Evolutionary conservation across 805 yeast species (phyloP), one percentile per base, ranked within the genome.

Genomic region (Millerozyma miso): DNA sequence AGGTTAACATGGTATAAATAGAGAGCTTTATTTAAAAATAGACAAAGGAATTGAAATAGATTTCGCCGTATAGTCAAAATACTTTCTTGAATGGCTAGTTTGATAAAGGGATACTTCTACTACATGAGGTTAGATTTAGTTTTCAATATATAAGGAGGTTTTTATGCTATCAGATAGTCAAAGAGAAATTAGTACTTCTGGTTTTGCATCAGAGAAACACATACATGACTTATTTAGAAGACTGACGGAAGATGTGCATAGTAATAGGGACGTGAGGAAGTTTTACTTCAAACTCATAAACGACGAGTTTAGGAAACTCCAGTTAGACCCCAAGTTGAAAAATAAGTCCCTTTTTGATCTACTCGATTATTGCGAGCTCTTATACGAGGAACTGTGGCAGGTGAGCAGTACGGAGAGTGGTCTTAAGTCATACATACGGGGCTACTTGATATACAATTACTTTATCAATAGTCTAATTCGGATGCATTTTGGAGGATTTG

Each of bases 401-500:
- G 35, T 33, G 14, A 37, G 33, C n/a, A 46, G 49, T 15, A 44
- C 51, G 7, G 49, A 50, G 14, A 41, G 53, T 19, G 58, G 58
- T 29, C 42, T 61, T 26, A 51, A 49, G 33, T 35, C 38, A 35
- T 70, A 67, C 49, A 57, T 67, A 26, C 59, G 59, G 43, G 71
- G 73, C 4, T 70, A 59, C 52, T 54, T 70, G 43, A 63, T 70
- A 29, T 66, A 69, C 56, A 67, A 65, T 51, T 70, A 69, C 49
- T 69, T 67, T 48, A 65, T 70, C 37, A 70, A 67, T 47, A 64
- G 68, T 44, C 66, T 67, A 45, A 62, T 70, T 39, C 66, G 70
- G 69, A 40, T 67, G 38, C 71, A 69, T 46, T 70, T 66, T 54
- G 56, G 61, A 40, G 76, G 76, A 3, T 70, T 70, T 44, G 69